Base-by-base conservation (phyloP, 257 asterid species). In the Lycium ferocissimum region DNA sequence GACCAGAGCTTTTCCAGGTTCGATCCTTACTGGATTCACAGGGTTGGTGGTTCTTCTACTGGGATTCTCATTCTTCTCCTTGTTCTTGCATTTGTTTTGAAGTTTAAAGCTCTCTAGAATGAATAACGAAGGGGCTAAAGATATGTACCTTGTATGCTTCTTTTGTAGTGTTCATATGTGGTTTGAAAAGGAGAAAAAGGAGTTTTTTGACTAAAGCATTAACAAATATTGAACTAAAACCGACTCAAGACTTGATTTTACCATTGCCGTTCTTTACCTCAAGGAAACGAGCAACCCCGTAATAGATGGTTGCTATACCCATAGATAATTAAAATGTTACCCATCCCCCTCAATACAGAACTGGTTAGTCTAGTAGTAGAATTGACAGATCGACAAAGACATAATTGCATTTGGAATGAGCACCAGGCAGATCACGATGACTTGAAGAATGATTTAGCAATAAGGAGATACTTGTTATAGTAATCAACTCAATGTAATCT, bases 1-100 rank as follows among this genome's bases (percentile, higher is more conserved):
- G 93, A 91, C 40, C 73, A 58, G 5, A 84, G 89, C 75, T 76
- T 83, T 67, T 26, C 82, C 86, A 84, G 83, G 89, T 87, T 85
- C 26, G 91, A 91, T 86, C 88, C 89, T 13, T 83, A 91, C 73
- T 88, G 92, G 93, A 91, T 91, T 72, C 89, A 91, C 81, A 89
- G 92, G 82, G 87, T 87, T 67, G 88, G 87, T 51, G 93, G 93
- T 81, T 89, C 93, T 84, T 89, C 93, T 5, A 70, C 86, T 56
- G 93, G 93, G 82, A 89, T 91, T 83, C 83, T 89, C 38, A 84
- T 88, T 63, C 73, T 91, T 53, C 88, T 91, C 13, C 75, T 87
- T 80, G 76, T 89, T 62, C 91, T 89, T 56, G 87, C 91, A 9
- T 85, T 87, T 75, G 89, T 91, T 85, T 85, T 89, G 87, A 91